Evolutionary conservation across 2,329 filamentous ascomycete species (phyloP).

Genomic region (Rutstroemia sp.): DNA sequence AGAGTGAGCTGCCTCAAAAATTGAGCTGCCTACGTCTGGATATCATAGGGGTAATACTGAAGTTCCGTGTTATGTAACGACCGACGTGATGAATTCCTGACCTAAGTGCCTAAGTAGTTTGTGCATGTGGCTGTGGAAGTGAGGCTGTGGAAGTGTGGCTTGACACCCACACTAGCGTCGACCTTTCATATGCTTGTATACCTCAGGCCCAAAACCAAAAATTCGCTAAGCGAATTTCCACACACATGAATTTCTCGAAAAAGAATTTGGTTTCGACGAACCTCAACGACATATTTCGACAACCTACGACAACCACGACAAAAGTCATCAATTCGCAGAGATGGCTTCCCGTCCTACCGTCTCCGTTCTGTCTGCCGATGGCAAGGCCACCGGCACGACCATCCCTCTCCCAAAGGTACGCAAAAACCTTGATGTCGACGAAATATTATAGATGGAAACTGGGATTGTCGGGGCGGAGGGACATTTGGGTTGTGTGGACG

Average conservation of each 20-base stretch:
- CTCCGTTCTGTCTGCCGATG: constrained; percentile 94
- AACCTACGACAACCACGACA: constrained; percentile 23
- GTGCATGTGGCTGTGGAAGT: not conserved
- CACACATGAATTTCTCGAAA: constrained; percentile 1
- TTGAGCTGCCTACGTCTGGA: no score
- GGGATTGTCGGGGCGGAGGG: not conserved
- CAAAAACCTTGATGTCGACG: constrained; percentile 2
- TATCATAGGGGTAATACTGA: not conserved
- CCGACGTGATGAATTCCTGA: not conserved
- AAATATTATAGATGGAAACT: not conserved
- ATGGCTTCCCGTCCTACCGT: constrained; percentile 98
- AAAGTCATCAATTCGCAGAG: constrained; percentile 27
- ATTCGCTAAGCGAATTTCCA: constrained; percentile 6
- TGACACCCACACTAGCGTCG: not conserved
- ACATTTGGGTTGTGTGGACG: constrained; percentile 1
- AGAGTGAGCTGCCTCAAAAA: no score
- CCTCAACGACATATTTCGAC: constrained; percentile 7
- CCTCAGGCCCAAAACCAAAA: constrained; percentile 4
- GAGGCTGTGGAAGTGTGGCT: no score
- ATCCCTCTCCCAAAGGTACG: constrained; percentile 72
- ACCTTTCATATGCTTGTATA: not conserved
- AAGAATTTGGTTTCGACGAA: constrained; percentile 2
- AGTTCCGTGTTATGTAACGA: not conserved
- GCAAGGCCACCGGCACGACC: constrained; percentile 81
- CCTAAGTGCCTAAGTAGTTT: not conserved